Base-by-base conservation (phyloP, 2,329 filamentous ascomycete species). In the Neonectria coccinea region DNA sequence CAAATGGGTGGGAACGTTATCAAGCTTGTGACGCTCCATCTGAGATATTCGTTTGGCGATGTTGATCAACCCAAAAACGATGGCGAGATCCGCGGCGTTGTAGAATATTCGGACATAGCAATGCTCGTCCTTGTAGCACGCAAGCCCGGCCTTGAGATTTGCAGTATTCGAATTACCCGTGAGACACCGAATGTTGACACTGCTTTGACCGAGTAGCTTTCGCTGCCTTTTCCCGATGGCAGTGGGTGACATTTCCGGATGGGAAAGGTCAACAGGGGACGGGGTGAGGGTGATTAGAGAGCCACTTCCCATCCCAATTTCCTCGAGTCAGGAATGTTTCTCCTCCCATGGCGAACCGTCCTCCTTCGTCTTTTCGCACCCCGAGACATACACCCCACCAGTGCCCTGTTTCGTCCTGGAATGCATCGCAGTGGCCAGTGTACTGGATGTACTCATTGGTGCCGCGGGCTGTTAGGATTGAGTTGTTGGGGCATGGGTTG, bases 311-410 rank as follows among this genome's bases (percentile, higher is more conserved):
- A 25, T 58, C 45, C 56, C 56, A 51, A n/a, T 44, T 42, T 0
- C 45, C 56, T 29, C 25, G 36, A 39, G 56, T 51, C 33, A 58
- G 31, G 4, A 58, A 58, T 2, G 56, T 44, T 29, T 58, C 45
- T 39, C 45, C 36, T n/a, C 33, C 36, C 45, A 58, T 51, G 45
- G 33, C 18, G 14, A 58, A 31, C 22, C 56, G 36, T 2, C 56
- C 56, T 5, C n/a, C 45, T 9, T 51, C 10, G 7, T 58, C 56
- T 58, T 58, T 58, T n/a, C 56, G 56, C 22, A 58, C 56, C 7
- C 45, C 56, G 18, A 58, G 45, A n/a, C 56, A 58, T 5, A 44
- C 45, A 16, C 45, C 56, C 56, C 56, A 51, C 56, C 56, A 59
- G 5, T 44, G 25, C 4, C 56, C 47, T 7, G 22, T 6, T 14